Evolutionary conservation across 2,329 filamentous ascomycete species (phyloP).

Genomic region (Colletotrichum camelliae): DNA sequence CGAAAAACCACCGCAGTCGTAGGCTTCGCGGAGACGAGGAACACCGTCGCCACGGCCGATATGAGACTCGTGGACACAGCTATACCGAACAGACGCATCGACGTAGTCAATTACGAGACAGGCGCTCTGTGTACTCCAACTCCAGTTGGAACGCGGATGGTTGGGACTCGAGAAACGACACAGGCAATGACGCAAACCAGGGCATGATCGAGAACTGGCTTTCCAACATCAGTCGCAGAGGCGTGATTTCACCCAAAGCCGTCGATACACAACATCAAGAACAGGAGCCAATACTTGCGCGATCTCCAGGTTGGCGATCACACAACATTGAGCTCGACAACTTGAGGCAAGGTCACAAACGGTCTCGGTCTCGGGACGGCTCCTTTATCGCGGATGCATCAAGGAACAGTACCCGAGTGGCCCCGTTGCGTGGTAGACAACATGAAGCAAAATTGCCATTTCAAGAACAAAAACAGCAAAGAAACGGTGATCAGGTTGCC

Average conservation of each 20-base stretch:
- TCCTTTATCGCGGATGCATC: conserved; percentile 18
- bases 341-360: neutral
- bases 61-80: neutral
- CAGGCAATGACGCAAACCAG: neutral
- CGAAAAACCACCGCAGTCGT: neutral
- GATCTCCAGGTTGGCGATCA: neutral
- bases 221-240: neutral
- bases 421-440: neutral
- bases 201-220: conserved; percentile 12
- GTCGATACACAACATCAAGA: neutral
- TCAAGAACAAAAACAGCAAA: neutral
- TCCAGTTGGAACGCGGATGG: neutral
- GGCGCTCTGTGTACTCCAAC: neutral
- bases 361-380: conserved; percentile 4
- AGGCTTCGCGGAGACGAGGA: neutral
- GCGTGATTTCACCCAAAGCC: neutral
- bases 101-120: neutral
- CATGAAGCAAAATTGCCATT: neutral
- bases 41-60: neutral
- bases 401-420: neutral
- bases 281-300: neutral
- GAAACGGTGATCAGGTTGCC: neutral
- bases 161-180: neutral
- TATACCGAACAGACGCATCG: neutral
- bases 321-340: neutral